Base-by-base conservation (phyloP, 202 grass and related monocot genomes). In the Panicum hallii region DNA sequence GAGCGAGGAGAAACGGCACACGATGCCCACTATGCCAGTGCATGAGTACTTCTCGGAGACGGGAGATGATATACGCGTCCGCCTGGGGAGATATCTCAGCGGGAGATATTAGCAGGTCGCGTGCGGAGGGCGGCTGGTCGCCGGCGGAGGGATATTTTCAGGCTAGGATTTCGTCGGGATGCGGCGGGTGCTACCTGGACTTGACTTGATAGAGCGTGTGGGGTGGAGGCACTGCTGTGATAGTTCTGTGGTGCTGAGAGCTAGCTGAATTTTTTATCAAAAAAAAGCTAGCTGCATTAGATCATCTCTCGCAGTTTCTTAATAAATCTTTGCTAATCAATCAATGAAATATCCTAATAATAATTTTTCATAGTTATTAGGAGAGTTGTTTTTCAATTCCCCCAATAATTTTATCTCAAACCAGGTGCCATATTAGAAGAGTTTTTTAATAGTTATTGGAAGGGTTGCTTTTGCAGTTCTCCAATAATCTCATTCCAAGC, bases 151-250 rank as follows among this genome's bases (percentile, higher is more conserved):
- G 86, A 82, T 77, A 53, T 82, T 79, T 71, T 43, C 34, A 23
- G 40, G 16, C 5, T 0, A 26, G n/a, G 4, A 79, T 22, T 79
- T 36, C 28, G 19, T 82, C 65, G 66, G 69, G 58, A 81, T 50
- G 50, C 53, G 26, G 74, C 22, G 41, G 61, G 49, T 57, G 14
- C 56, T 22, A 22, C 34, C 32, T 9, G 32, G 62, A 76, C 32
- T 9, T n/a, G 62, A 76, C 62, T 34, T 56, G 87, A 88, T 88
- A 83, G 57, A 65, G 53, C 20, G 57, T 88, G 80, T 79, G 86
- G 64, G 80, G 86, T 83, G 80, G 86, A 83, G 86, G 57, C 46
- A 56, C 23, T 56, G 23, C 57, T 3, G 67, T 56, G 63, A 54
- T 40, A 79, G 17, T 83, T 83, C 23, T 79, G 66, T 88, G 67